Evolutionary conservation across 371 early-diverging fungal genomes (phyloP).

Genomic region (Basidiobolus meristosporus): DNA sequence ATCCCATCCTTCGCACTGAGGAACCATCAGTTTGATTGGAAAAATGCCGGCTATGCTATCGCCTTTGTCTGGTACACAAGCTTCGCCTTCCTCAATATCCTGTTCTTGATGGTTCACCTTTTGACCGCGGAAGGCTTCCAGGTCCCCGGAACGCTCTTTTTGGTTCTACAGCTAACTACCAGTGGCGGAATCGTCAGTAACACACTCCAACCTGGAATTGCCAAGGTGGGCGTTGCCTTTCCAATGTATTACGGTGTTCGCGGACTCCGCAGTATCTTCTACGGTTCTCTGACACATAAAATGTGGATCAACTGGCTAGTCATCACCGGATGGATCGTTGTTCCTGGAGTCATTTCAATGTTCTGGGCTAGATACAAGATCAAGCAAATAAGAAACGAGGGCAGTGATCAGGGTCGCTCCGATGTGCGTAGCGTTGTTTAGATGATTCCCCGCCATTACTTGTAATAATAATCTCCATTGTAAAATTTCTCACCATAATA

Average conservation of each 20-base stretch:
- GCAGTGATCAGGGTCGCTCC: no score
- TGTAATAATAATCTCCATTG: no score
- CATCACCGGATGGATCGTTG: constrained; percentile 10
- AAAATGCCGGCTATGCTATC: constrained; percentile 9
- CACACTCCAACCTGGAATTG: constrained; percentile 9
- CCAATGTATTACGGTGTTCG: constrained; percentile 11
- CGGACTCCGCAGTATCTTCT: constrained; percentile 9
- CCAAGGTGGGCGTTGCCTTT: constrained; percentile 10
- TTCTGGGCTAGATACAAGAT: no score
- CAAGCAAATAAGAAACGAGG: no score
- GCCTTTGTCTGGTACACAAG: constrained; percentile 11
- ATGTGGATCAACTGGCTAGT: constrained; percentile 17
- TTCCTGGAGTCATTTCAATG: not conserved
- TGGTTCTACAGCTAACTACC: constrained; percentile 13
- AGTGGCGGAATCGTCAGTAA: constrained; percentile 10
- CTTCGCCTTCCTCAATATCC: constrained; percentile 7
- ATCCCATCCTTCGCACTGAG: no score
- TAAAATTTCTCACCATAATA: no score
- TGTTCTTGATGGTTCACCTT: constrained; percentile 9
- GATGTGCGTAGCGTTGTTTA: no score
- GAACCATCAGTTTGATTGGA: constrained; percentile 6
- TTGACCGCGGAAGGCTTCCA: constrained; percentile 12
- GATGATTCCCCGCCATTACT: no score
- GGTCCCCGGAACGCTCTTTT: constrained; percentile 9
- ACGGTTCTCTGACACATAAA: constrained; percentile 7